Conservation (phyloP, 169 alveolate genomes). For the Eimeria brunetti region DNA sequence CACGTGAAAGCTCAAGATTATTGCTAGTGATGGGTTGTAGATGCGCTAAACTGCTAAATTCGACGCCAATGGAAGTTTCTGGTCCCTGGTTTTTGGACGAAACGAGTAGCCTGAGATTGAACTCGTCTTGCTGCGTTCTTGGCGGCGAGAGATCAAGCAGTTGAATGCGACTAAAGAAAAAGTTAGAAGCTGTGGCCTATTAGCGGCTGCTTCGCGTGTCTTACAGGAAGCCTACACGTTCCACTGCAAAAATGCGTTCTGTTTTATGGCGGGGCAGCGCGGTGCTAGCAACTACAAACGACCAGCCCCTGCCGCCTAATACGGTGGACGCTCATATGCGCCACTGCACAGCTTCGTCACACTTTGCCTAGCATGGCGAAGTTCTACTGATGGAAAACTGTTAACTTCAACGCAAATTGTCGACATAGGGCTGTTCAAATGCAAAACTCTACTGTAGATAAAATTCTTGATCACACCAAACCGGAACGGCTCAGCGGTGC, state of each 20-base stretch:
- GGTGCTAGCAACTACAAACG: background rate
- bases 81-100: background rate
- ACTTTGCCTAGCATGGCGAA: background rate
- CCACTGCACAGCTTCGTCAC: background rate
- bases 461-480: background rate
- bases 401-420: background rate
- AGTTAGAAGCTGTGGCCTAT: background rate
- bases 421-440: background rate
- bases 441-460: background rate
- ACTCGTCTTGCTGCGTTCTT: background rate
- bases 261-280: background rate
- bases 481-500: background rate
- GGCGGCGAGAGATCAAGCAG: background rate
- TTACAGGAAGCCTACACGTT: background rate
- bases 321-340: background rate
- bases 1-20: background rate
- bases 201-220: background rate
- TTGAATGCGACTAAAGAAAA: background rate
- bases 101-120: background rate
- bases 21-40: background rate
- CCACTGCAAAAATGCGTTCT: background rate
- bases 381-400: background rate
- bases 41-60: too few species aligned
- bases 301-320: background rate
- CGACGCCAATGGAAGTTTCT: background rate